Evolutionary conservation across 495 filamentous ascomycete species (phyloP).

Genomic region (Podospora pseudoanserina): DNA sequence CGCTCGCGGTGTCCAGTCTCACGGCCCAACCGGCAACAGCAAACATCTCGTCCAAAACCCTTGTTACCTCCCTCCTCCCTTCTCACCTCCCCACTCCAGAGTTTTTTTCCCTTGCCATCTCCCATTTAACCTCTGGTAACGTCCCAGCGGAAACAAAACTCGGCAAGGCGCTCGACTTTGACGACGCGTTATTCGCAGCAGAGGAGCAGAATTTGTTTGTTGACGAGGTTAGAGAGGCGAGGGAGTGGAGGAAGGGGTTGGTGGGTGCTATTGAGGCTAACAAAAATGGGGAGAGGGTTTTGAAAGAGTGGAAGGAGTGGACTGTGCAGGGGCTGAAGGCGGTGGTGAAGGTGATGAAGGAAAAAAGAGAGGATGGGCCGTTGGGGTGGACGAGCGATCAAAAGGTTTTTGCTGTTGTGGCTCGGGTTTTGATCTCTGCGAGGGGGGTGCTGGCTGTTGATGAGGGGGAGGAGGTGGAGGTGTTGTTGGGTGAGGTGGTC

Average conservation of each 20-base stretch:
- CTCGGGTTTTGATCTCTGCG: constrained; percentile 54
- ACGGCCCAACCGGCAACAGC: constrained; percentile 7
- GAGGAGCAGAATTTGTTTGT: constrained; percentile 92
- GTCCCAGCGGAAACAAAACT: constrained; percentile 47
- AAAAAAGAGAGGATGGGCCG: constrained; percentile 52
- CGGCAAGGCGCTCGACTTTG: constrained; percentile 51
- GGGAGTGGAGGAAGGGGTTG: constrained; percentile 58
- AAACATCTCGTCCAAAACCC: constrained; percentile 32
- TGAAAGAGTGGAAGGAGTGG: constrained; percentile 42
- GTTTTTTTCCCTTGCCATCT: constrained; percentile 34
- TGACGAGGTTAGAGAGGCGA: constrained; percentile 69
- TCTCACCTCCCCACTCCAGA: constrained; percentile 15
- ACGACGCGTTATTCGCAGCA: constrained; percentile 72
- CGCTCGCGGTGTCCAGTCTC: constrained; percentile 35
- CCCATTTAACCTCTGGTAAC: constrained; percentile 34
- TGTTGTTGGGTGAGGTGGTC: neutral
- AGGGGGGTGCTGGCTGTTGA: constrained; percentile 24
- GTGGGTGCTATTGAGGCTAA: neutral
- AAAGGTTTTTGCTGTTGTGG: constrained; percentile 64
- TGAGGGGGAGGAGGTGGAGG: neutral
- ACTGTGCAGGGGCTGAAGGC: constrained; percentile 51
- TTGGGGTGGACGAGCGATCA: constrained; percentile 72
- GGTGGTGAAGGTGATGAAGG: constrained; percentile 41
- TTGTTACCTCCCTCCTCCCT: constrained; percentile 38
- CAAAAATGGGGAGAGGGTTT: neutral